Evolutionary conservation across 139 green algal genomes (phyloP).

Genomic region (Micractinium sp.): DNA sequence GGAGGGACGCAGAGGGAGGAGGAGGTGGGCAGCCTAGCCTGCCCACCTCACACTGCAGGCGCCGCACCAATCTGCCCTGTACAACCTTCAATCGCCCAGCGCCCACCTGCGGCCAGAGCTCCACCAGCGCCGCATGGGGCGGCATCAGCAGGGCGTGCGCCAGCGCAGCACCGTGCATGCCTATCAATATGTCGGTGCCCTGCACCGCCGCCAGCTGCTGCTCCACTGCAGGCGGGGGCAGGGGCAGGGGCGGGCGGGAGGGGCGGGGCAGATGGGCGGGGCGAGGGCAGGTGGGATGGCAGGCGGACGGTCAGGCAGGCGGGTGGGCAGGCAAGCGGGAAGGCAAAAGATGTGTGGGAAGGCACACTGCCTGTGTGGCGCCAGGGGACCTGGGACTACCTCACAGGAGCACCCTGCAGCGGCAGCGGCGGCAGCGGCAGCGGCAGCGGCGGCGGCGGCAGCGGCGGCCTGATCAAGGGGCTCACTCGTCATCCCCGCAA

Average conservation of each 20-base stretch:
- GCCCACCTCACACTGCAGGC: too few species aligned
- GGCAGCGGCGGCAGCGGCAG: not conserved
- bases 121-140: slow-evolving; percentile 75
- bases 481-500: slow-evolving; percentile 16
- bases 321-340: not conserved
- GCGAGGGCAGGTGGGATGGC: too few species aligned
- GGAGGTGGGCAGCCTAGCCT: too few species aligned
- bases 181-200: slow-evolving; percentile 72
- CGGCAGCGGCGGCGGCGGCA: not conserved
- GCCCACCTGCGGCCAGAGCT: slow-evolving; percentile 58
- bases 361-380: too few species aligned
- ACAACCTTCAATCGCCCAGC: not conserved
- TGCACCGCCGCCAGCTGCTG: slow-evolving; percentile 79
- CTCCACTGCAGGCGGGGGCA: slow-evolving; percentile 38
- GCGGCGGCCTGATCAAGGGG: not conserved
- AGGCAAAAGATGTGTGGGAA: too few species aligned
- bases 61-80: too few species aligned
- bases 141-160: slow-evolving; percentile 80
- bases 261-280: not conserved
- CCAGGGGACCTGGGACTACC: not conserved
- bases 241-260: not conserved
- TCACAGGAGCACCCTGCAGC: not conserved
- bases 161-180: slow-evolving; percentile 82
- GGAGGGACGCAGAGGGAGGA: too few species aligned
- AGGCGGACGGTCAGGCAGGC: too few species aligned